Base-by-base conservation (phyloP, 306 rosid genomes). In the Vigna hirtella region DNA sequence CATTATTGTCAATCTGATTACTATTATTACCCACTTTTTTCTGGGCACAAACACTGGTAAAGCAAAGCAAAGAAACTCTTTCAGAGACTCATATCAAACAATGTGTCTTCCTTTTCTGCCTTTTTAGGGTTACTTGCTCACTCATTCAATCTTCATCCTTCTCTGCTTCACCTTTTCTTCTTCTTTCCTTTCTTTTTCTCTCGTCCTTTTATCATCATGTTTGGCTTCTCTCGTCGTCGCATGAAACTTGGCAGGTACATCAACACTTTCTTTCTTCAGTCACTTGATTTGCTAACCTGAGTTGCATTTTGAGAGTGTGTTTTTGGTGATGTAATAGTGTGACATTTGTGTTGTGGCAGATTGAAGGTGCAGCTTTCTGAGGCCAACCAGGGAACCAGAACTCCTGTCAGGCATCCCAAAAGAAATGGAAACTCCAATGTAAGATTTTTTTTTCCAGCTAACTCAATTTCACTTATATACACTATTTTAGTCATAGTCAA, bases 211-310 rank as follows among this genome's bases (percentile, higher is more conserved):
- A 18, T 17, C 50, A 66, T 50, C 11, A 94, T 94, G 98, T 90
- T 94, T 76, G 88, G 94, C 4, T 90, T 94, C 84, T 87, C 96
- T 84, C 97, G 98, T 65, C 86, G 96, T 77, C 97, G 97, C 55
- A 79, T 78, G 86, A 94, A 94, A 86, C 89, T 82, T 74, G 93
- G 90, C 76, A 87, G 97, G 97, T 92, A 77, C 73, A 83, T 7
- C 4, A 40, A 34, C 13, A 48, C 53, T 76, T 14, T n/a, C 45
- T 42, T 70, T 24, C 24, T 10, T 48, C 16, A 7, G 1, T 64
- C 70, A 2, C 68, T 22, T 38, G 1, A 22, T 20, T 32, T 73
- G 15, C 3, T 69, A 7, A 11, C 1, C 2, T 43, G 6, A 11
- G 15, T 45, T 43, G 49, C 49, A 43, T 10, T 30, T 30, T 30